These are phyloP conservation scores for Pyrus communis DNA, from an alignment of 306 rosid genomes.

Conservation along the genomic window DNA sequence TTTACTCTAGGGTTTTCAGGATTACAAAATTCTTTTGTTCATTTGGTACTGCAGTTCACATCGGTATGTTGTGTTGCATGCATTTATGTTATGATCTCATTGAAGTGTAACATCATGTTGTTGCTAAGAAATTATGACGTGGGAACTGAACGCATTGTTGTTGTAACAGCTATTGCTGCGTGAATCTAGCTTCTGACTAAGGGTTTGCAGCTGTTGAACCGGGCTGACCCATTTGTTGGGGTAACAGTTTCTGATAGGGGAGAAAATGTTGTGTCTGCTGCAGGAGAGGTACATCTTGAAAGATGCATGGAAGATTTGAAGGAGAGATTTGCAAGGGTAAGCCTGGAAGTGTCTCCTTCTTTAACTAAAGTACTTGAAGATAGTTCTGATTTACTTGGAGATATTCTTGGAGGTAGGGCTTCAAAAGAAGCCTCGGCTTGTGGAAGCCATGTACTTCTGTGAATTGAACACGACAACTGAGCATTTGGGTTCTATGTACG, in stretches of 20 bases:
- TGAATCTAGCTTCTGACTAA: conserved; percentile 24
- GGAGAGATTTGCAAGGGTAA: conserved; percentile 84
- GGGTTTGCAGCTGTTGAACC: conserved; percentile 76
- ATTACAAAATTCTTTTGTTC: neutral
- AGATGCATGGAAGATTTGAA: conserved; percentile 83
- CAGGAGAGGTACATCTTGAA: conserved; percentile 93
- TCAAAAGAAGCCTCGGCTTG: conserved; percentile 73
- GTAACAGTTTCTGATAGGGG: conserved; percentile 82
- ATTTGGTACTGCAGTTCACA: neutral
- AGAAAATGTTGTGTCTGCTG: conserved; percentile 77
- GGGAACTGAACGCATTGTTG: neutral
- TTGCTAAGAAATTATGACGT: neutral
- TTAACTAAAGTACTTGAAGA: no score
- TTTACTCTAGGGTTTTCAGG: neutral
- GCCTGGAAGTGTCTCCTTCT: conserved; percentile 49
- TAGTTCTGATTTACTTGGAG: no score
- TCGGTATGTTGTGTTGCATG: neutral
- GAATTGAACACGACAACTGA: conserved; percentile 71
- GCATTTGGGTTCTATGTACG: conserved; percentile 79
- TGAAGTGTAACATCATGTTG: neutral
- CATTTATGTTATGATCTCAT: neutral
- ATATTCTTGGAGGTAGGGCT: conserved; percentile 11
- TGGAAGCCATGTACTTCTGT: conserved; percentile 92
- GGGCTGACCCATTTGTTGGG: conserved; percentile 88
- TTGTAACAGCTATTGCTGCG: neutral